Evolutionary conservation across 495 filamentous ascomycete genomes (phyloP).

Genomic region (Corynascus novoguineensis): DNA sequence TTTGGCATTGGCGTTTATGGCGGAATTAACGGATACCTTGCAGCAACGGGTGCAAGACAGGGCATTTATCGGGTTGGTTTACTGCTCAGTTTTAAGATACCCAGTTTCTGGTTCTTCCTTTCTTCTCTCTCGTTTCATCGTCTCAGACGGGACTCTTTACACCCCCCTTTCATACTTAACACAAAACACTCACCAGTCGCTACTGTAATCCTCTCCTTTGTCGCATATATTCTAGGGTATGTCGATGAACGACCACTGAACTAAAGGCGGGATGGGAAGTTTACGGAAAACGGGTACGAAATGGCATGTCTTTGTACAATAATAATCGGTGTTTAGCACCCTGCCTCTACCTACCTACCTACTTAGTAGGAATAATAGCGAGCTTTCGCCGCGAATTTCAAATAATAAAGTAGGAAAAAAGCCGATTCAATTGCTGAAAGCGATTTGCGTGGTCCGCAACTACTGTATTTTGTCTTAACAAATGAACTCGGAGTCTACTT

Average conservation of each 20-base stretch:
- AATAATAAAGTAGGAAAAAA: not conserved
- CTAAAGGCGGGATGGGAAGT: too few relatives aligned
- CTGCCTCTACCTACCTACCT: too few relatives aligned
- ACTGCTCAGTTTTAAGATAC: constrained; percentile 1
- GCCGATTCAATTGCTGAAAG: not conserved
- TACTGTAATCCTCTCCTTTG: not conserved
- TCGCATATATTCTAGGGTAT: not conserved
- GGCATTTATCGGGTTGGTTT: constrained; percentile 1
- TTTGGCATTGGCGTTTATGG: not conserved
- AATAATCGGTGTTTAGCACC: not conserved
- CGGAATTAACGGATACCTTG: not conserved
- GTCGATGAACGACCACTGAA: not conserved
- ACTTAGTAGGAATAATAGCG: not conserved
- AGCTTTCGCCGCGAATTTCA: not conserved
- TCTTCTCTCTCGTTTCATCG: too few relatives aligned
- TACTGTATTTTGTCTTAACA: too few relatives aligned
- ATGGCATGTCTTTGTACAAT: not conserved
- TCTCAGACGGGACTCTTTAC: too few relatives aligned
- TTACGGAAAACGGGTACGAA: not conserved
- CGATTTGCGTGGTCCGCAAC: not conserved
- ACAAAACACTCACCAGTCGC: not conserved
- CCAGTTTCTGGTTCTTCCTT: not conserved
- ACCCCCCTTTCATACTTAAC: not conserved
- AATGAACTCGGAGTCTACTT: too few relatives aligned
- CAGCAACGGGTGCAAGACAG: not conserved